Evolutionary conservation across 306 rosid species (phyloP).

Genomic region (Morella rubra): DNA sequence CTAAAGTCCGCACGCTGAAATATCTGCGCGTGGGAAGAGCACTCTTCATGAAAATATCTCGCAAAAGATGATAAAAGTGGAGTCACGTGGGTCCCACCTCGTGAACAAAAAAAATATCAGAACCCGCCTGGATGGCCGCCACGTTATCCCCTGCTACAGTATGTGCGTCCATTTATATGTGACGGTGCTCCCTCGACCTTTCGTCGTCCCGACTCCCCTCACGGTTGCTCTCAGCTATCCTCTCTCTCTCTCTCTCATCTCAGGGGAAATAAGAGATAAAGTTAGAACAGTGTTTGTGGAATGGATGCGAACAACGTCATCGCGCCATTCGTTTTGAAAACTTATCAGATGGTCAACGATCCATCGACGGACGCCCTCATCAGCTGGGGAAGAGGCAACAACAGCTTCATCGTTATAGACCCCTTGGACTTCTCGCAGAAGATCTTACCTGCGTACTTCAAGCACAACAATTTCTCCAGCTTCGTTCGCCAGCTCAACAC

Average conservation of each 20-base stretch:
- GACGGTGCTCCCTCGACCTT: slow-evolving; percentile 29
- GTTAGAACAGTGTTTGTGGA: slow-evolving; percentile 28
- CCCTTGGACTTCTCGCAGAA: slow-evolving; percentile 66
- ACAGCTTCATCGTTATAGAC: slow-evolving; percentile 88
- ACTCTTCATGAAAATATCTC: slow-evolving; percentile 42
- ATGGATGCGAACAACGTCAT: slow-evolving; percentile 61
- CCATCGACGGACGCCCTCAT: slow-evolving; percentile 61
- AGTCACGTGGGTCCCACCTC: slow-evolving; percentile 33
- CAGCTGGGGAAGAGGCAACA: slow-evolving; percentile 68
- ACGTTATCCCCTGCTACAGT: slow-evolving; percentile 37
- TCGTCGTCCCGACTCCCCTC: neutral
- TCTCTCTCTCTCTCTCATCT: neutral
- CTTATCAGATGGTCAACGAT: slow-evolving; percentile 87
- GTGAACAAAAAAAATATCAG: slow-evolving; percentile 15
- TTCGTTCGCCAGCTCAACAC: slow-evolving; percentile 96
- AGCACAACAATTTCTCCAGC: slow-evolving; percentile 94
- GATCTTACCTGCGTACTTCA: slow-evolving; percentile 78
- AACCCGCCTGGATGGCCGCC: slow-evolving; percentile 31
- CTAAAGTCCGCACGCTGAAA: neutral
- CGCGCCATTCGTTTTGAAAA: slow-evolving; percentile 88
- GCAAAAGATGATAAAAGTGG: slow-evolving; percentile 27
- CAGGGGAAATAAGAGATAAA: neutral
- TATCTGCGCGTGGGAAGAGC: slow-evolving; percentile 21
- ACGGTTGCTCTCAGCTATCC: neutral
- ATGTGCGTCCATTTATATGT: slow-evolving; percentile 32